Base-by-base conservation (phyloP, 139 green algal genomes). In the Yamagishiella unicocca region DNA sequence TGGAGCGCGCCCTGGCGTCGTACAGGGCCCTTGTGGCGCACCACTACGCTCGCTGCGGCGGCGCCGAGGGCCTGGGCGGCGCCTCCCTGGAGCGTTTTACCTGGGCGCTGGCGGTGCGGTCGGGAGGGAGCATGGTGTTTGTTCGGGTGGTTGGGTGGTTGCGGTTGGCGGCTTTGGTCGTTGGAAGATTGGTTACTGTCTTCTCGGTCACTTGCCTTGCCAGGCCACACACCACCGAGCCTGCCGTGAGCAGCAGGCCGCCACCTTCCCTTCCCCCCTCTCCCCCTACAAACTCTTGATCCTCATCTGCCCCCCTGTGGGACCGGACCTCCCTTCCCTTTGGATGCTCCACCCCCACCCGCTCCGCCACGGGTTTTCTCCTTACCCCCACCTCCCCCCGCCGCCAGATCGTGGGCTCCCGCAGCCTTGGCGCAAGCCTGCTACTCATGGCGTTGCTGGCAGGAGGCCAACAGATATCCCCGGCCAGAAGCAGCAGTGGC, bases 361-460 rank as follows among this genome's bases (percentile, higher is more conserved):
- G n/a, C n/a, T n/a, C 50, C 50, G 12, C 50, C 50, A 58, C 50
- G 50, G 50, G 50, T 12, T 58, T 58, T 12, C 50, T 17, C 50
- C 50, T 58, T 12, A 12, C 70, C 38, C 0, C 42, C 22, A 24
- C 64, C 64, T 29, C 31, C 19, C 64, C 42, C 7, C 64, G 12
- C 6, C 35, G 25, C n/a, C 76, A 83, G 76, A 37, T 83, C 21
- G 76, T 83, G 53, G 54, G 76, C 76, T 83, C 76, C 37, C 76
- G 76, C 54, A 29, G 76, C 55, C 33, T 83, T 2, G 76, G n/a
- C 5, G 37, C 37, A 0, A 83, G n/a, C 76, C 24, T 82, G 50
- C 50, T 82, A 0, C 14, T 82, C 17, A 53, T 82, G 62, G n/a
- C n/a, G n/a, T n/a, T n/a, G n/a, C n/a, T n/a, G n/a, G n/a, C n/a